Conservation (phyloP, 2,329 filamentous ascomycete species). For the Colletotrichum musicola region DNA sequence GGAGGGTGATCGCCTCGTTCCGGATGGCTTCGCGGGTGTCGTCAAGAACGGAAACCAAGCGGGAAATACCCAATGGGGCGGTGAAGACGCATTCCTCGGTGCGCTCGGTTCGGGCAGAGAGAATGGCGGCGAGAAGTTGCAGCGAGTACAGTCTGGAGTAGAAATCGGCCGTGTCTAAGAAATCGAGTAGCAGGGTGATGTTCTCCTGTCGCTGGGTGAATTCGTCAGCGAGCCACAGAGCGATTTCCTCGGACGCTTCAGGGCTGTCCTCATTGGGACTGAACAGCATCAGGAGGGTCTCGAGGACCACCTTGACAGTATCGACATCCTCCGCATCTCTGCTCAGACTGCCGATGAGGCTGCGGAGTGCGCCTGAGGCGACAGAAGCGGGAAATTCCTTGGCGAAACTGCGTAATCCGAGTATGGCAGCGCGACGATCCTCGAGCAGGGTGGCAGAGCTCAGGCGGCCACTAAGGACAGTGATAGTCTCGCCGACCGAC, state of each 20-base stretch:
- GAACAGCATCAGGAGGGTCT: conserved; percentile 96
- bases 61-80: conserved; percentile 88
- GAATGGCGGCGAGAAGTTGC: conserved; percentile 88
- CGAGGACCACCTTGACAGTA: conserved; percentile 93
- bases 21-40: conserved; percentile 88
- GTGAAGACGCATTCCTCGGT: conserved; percentile 95
- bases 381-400: conserved; percentile 97
- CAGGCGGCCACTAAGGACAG: conserved; percentile 86
- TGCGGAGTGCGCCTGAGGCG: conserved; percentile 90
- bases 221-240: conserved; percentile 95
- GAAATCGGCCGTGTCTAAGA: conserved; percentile 89
- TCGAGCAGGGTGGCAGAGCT: conserved; percentile 92
- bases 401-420: conserved; percentile 93
- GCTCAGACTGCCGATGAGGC: conserved; percentile 85
- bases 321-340: conserved; percentile 96
- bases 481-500: conserved; percentile 95
- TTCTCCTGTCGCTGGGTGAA: conserved; percentile 99
- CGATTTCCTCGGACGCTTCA: conserved; percentile 96
- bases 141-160: conserved; percentile 92
- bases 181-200: conserved; percentile 88
- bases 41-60: conserved; percentile 85
- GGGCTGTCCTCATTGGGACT: conserved; percentile 78
- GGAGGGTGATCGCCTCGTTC: conserved; percentile 87
- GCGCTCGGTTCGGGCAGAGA: conserved; percentile 86
- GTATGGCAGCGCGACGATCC: conserved; percentile 92